Evolutionary conservation across 176 grass and related monocot species (phyloP).

Genomic region (Paspalum vaginatum): DNA sequence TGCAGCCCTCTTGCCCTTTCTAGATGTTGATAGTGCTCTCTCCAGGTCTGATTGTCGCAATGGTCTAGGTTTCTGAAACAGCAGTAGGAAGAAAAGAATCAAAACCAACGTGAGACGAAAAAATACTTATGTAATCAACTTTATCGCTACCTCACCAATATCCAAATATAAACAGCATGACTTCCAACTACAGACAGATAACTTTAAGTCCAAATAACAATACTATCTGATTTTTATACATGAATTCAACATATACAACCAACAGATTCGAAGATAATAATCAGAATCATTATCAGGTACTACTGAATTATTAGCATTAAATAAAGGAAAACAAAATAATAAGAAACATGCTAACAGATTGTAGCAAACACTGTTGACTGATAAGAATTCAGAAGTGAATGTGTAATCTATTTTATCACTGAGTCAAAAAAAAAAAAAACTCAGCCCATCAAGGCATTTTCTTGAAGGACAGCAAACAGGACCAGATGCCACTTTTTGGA

Average conservation of each 20-base stretch:
- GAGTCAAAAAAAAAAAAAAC: background rate
- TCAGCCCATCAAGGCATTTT: no score
- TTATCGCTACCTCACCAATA: background rate
- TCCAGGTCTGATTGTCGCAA: conserved; percentile 78
- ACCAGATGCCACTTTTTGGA: background rate
- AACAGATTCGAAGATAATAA: background rate
- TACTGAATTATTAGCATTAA: background rate
- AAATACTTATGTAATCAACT: background rate
- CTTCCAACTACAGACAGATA: background rate
- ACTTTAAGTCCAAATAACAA: background rate
- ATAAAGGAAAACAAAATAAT: background rate
- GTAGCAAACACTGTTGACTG: conserved; percentile 1
- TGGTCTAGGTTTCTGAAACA: conserved; percentile 71
- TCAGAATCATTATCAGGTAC: background rate
- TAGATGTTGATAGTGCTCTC: conserved; percentile 68
- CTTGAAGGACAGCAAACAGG: no score
- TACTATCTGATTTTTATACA: conserved; percentile 1
- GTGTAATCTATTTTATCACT: background rate
- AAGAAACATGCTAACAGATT: conserved; percentile 1
- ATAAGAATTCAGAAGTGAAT: background rate
- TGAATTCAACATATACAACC: background rate
- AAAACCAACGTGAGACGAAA: background rate
- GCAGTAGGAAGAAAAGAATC: conserved; percentile 6
- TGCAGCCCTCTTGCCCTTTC: conserved; percentile 65
- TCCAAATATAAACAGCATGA: background rate